These are phyloP conservation scores for Xylaria nigripes DNA, from an alignment of 495 filamentous ascomycete species.

Conservation along the genomic window DNA sequence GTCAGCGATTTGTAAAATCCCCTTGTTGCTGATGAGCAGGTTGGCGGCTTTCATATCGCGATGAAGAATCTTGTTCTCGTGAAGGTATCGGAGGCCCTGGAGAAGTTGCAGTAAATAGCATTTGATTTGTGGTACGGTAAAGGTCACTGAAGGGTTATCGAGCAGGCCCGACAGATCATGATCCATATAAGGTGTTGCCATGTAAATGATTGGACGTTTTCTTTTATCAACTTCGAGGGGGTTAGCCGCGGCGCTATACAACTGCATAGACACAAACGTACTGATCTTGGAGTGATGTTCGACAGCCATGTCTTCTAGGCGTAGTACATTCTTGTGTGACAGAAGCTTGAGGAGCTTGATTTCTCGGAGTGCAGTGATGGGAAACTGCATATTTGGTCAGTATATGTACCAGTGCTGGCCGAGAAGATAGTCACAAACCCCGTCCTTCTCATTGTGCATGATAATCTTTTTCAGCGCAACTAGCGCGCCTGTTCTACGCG, in stretches of 20 bases:
- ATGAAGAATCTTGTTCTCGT: slow-evolving; percentile 84
- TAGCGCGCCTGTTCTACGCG: slow-evolving; percentile 58
- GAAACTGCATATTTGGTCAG: slow-evolving; percentile 43
- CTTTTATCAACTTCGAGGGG: slow-evolving; percentile 53
- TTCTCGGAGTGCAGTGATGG: slow-evolving; percentile 72
- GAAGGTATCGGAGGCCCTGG: slow-evolving; percentile 80
- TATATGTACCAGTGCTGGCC: background rate
- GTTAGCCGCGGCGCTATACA: slow-evolving; percentile 8
- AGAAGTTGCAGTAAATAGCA: slow-evolving; percentile 95
- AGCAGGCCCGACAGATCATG: slow-evolving; percentile 93
- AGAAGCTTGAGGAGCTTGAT: slow-evolving; percentile 96
- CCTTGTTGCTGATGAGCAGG: slow-evolving; percentile 88
- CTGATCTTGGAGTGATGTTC: slow-evolving; percentile 63
- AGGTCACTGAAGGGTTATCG: slow-evolving; percentile 82
- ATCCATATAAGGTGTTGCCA: slow-evolving; percentile 99
- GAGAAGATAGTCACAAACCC: slow-evolving; percentile 40
- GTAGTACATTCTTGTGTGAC: slow-evolving; percentile 79
- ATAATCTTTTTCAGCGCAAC: slow-evolving; percentile 94
- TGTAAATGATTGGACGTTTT: slow-evolving; percentile 87
- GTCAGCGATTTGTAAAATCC: slow-evolving; percentile 93
- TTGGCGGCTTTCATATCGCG: slow-evolving; percentile 99
- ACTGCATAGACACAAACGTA: slow-evolving; percentile 15
- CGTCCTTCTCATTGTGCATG: slow-evolving; percentile 80
- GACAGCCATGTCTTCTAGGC: slow-evolving; percentile 90
- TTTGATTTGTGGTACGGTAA: slow-evolving; percentile 87